Percentiles rank a stretch among this genome's conserved stretches.
Conservation (phyloP, 73 alveolate species). For the Paraurostyla sp. region DNA sequence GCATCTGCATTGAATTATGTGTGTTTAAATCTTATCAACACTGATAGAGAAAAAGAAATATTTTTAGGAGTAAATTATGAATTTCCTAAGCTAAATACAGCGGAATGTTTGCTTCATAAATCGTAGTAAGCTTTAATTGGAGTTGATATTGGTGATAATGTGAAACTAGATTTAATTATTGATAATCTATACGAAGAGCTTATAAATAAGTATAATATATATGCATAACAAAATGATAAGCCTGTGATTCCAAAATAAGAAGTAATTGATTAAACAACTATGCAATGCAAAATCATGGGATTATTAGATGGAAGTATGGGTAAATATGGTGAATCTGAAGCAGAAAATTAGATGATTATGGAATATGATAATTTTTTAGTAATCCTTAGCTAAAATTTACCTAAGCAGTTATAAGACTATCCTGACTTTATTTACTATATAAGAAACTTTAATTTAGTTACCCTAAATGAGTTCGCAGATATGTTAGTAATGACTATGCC, state of each 20-base stretch:
- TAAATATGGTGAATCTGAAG: conserved; percentile 62
- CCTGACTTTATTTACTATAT: neutral
- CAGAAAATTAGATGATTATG: conserved; percentile 38
- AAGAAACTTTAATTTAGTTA: neutral
- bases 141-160: conserved; percentile 25
- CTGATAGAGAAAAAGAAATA: conserved; percentile 70
- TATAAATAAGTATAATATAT: conserved; percentile 5
- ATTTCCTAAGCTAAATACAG: conserved; percentile 28
- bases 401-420: neutral
- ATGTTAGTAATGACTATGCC: conserved; percentile 69
- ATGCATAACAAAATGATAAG: neutral
- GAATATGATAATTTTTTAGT: conserved; percentile 5
- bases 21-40: conserved; percentile 57
- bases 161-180: neutral
- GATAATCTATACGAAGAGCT: neutral
- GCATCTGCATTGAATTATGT: neutral
- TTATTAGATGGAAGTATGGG: conserved; percentile 56
- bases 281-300: conserved; percentile 56
- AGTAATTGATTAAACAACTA: neutral
- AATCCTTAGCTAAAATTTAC: neutral
- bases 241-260: neutral
- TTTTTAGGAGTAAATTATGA: conserved; percentile 78
- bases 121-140: neutral
- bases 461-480: conserved; percentile 65
- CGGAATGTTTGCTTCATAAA: conserved; percentile 20